These are phyloP conservation scores for Fistulina hepatica DNA, from an alignment of 1,284 basidiomycete genomes.

Conservation along the genomic window DNA sequence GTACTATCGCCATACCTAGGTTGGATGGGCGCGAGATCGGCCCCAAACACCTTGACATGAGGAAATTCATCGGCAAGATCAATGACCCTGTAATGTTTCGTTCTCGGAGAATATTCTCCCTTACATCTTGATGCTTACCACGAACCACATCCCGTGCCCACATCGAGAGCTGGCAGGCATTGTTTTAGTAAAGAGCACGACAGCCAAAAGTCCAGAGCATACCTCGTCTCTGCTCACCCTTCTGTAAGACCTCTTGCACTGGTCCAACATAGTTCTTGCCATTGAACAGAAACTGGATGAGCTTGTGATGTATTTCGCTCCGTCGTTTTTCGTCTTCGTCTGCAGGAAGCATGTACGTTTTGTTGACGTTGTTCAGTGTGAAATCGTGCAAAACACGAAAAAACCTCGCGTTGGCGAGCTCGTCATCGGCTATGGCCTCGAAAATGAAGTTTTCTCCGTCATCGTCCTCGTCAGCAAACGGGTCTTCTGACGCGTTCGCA, in stretches of 20 bases:
- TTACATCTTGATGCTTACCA: constrained; percentile 31
- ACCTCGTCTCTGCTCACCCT: constrained; percentile 34
- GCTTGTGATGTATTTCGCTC: constrained; percentile 43
- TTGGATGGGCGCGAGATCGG: constrained; percentile 61
- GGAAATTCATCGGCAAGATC: constrained; percentile 62
- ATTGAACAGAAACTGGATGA: constrained; percentile 52
- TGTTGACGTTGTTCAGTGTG: constrained; percentile 38
- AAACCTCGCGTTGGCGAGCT: constrained; percentile 21
- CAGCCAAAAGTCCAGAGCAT: constrained; percentile 8
- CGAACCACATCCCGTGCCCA: constrained; percentile 53
- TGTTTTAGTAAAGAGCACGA: constrained; percentile 20
- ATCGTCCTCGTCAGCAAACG: no score
- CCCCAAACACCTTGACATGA: constrained; percentile 50
- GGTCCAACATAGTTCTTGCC: constrained; percentile 56
- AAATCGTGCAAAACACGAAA: constrained; percentile 28
- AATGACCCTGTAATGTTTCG: constrained; percentile 36
- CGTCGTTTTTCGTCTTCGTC: constrained; percentile 54
- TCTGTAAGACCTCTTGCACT: constrained; percentile 41
- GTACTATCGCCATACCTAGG: constrained; percentile 47
- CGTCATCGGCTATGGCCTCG: constrained; percentile 32
- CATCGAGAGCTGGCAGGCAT: constrained; percentile 40
- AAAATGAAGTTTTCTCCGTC: constrained; percentile 16
- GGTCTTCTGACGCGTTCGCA: no score
- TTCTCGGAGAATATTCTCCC: constrained; percentile 3
- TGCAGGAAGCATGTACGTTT: constrained; percentile 46